These are phyloP conservation scores for Mallotus nudiflorus DNA, from an alignment of 345 rosid species.

Conservation along the genomic window DNA sequence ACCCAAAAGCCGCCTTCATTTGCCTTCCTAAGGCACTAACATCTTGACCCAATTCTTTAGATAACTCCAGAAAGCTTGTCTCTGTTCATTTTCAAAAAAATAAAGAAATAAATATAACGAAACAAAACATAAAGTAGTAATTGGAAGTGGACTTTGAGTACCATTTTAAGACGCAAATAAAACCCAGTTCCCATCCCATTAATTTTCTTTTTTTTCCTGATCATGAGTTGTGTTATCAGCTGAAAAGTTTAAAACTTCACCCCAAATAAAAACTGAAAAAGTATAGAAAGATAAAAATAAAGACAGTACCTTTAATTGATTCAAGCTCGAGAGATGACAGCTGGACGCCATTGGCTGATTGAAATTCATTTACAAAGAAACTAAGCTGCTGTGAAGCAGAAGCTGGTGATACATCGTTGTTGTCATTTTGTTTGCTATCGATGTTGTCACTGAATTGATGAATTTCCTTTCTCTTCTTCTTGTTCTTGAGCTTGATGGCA, in stretches of 20 bases:
- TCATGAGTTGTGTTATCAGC: too few relatives aligned
- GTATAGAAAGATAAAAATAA: neutral
- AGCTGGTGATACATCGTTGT: slow-evolving; percentile 11
- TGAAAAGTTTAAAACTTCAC: too few relatives aligned
- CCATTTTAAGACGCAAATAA: too few relatives aligned
- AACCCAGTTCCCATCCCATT: too few relatives aligned
- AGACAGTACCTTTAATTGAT: slow-evolving; percentile 49
- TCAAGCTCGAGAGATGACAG: slow-evolving; percentile 75
- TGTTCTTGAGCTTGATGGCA: neutral
- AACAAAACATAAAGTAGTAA: neutral
- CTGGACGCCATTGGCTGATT: slow-evolving; percentile 55
- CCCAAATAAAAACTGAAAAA: neutral
- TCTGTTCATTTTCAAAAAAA: slow-evolving; percentile 38
- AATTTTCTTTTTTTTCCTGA: too few relatives aligned
- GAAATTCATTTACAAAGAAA: slow-evolving; percentile 51
- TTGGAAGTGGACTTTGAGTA: neutral
- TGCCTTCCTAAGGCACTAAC: slow-evolving; percentile 45
- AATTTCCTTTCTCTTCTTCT: slow-evolving; percentile 7
- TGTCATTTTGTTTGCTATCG: neutral
- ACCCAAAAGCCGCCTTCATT: slow-evolving; percentile 57
- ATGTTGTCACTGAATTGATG: neutral
- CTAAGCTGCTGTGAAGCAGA: slow-evolving; percentile 51
- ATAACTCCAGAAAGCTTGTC: slow-evolving; percentile 53
- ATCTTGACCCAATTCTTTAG: slow-evolving; percentile 45
- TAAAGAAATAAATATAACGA: too few relatives aligned